These are phyloP conservation scores for Diplodia sapinea DNA, from an alignment of 2,329 filamentous ascomycete genomes.

Conservation along the genomic window DNA sequence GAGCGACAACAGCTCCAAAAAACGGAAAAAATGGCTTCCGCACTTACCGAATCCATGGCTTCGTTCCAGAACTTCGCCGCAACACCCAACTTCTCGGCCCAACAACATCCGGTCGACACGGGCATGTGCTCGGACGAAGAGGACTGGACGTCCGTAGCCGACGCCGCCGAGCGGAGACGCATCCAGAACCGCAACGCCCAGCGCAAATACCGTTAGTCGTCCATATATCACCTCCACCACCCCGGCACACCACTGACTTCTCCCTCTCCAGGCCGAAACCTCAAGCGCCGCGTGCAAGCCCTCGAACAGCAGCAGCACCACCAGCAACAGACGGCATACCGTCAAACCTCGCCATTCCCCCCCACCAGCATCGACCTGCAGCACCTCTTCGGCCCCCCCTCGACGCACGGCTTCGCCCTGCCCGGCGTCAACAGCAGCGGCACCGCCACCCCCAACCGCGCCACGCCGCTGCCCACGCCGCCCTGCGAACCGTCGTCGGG, in stretches of 20 bases:
- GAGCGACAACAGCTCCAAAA: too few relatives aligned
- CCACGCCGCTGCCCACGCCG: neutral
- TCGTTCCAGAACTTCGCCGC: neutral
- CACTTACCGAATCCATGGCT: neutral
- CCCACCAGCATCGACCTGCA: neutral
- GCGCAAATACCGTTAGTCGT: conserved; percentile 80
- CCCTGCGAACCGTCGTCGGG: neutral
- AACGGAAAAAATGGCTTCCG: neutral
- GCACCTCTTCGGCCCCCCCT: neutral
- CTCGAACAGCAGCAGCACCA: conserved; percentile 4
- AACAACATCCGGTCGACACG: neutral
- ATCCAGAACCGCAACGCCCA: conserved; percentile 94
- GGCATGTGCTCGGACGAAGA: conserved; percentile 59
- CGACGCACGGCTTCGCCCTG: too few relatives aligned
- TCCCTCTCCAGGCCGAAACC: neutral
- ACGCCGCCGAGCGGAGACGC: conserved; percentile 82
- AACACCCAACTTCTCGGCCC: neutral
- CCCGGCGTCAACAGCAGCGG: neutral
- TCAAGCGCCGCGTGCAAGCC: conserved; percentile 12
- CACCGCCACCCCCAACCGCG: neutral
- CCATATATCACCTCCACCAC: neutral
- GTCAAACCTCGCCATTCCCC: neutral
- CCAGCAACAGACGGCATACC: neutral
- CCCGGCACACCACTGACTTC: neutral
- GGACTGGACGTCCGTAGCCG: conserved; percentile 95